phyloP scores from a whole-genome alignment of 371 early-diverging fungal species.

The Mucor irregularis region DNA sequence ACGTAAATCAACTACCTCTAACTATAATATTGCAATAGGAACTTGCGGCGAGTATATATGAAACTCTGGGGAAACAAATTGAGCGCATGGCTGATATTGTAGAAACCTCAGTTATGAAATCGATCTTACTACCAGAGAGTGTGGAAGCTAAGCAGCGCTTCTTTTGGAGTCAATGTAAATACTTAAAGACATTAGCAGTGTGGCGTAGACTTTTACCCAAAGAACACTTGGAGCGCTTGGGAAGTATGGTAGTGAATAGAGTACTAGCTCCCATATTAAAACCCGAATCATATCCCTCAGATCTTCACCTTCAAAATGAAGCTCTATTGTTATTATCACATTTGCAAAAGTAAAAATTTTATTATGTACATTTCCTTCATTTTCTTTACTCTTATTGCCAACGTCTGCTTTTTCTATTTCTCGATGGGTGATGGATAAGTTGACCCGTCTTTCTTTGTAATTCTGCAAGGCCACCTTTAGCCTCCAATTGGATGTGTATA shows the following conservation, averaged over 20 bases:
- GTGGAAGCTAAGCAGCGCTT: slow-evolving; percentile 35
- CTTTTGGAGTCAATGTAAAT: slow-evolving; percentile 43
- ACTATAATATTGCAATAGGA: slow-evolving; percentile 20
- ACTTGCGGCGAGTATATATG: slow-evolving; percentile 18
- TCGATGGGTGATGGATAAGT: slow-evolving; percentile 32
- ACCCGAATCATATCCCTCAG: slow-evolving; percentile 14
- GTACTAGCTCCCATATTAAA: slow-evolving; percentile 31
- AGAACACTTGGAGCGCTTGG: slow-evolving; percentile 20
- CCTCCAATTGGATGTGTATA: slow-evolving; percentile 42
- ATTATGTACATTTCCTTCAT: not conserved
- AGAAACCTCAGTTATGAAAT: slow-evolving; percentile 14
- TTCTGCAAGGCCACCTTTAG: slow-evolving; percentile 29
- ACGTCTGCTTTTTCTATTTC: slow-evolving; percentile 31
- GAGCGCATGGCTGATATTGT: slow-evolving; percentile 28
- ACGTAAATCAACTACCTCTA: not conserved
- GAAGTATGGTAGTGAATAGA: slow-evolving; percentile 20
- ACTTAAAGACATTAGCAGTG: slow-evolving; percentile 28
- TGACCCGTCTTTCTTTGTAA: slow-evolving; percentile 31
- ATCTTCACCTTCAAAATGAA: slow-evolving; percentile 13
- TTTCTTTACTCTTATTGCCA: slow-evolving; percentile 11
- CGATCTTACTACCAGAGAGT: slow-evolving; percentile 6
- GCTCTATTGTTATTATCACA: slow-evolving; percentile 6
- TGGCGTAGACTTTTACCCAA: slow-evolving; percentile 37
- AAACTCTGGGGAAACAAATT: slow-evolving; percentile 32
- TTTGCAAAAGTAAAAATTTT: slow-evolving; percentile 6